Percentiles rank a stretch among this genome's conserved stretches.
Evolutionary conservation across 1,139 yeast species (phyloP).

Genomic region (Yamadazyma triangularis): DNA sequence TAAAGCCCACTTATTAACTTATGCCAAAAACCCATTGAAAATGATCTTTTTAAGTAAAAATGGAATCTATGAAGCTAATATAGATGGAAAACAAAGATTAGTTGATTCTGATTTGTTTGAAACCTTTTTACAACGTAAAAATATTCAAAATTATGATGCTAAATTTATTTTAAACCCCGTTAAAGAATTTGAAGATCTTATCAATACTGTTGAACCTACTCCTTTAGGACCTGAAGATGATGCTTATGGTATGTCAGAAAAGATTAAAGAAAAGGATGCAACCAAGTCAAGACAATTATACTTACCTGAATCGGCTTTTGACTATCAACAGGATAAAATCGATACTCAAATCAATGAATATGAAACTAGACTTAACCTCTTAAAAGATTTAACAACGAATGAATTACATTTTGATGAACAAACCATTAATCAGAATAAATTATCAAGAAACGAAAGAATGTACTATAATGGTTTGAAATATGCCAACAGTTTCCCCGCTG

Average conservation of each 20-base stretch:
- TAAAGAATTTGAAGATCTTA: constrained; percentile 15
- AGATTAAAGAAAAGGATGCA: constrained; percentile 12
- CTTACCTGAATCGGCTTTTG: constrained; percentile 18
- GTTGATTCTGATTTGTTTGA: constrained; percentile 23
- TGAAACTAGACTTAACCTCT: constrained; percentile 12
- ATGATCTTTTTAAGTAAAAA: constrained; percentile 34
- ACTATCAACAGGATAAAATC: constrained; percentile 17
- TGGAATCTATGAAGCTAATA: constrained; percentile 31
- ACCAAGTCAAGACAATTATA: constrained; percentile 14
- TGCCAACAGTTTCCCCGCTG: constrained; percentile 15
- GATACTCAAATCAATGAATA: constrained; percentile 16
- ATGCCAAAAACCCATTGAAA: constrained; percentile 40
- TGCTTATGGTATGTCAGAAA: constrained; percentile 18
- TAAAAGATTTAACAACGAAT: constrained; percentile 14
- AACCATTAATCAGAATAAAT: constrained; percentile 10
- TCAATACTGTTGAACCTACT: constrained; percentile 13
- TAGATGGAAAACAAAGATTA: constrained; percentile 14
- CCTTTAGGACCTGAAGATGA: constrained; percentile 16
- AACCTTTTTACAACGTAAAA: constrained; percentile 15
- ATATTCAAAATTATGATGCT: constrained; percentile 13
- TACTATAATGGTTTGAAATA: constrained; percentile 24
- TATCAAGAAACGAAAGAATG: constrained; percentile 18
- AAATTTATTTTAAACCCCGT: constrained; percentile 18
- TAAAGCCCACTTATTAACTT: constrained; percentile 39
- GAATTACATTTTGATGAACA: constrained; percentile 16